Evolutionary conservation across 1,284 basidiomycete genomes (phyloP).

Genomic region (Rhodotorula sp.): DNA sequence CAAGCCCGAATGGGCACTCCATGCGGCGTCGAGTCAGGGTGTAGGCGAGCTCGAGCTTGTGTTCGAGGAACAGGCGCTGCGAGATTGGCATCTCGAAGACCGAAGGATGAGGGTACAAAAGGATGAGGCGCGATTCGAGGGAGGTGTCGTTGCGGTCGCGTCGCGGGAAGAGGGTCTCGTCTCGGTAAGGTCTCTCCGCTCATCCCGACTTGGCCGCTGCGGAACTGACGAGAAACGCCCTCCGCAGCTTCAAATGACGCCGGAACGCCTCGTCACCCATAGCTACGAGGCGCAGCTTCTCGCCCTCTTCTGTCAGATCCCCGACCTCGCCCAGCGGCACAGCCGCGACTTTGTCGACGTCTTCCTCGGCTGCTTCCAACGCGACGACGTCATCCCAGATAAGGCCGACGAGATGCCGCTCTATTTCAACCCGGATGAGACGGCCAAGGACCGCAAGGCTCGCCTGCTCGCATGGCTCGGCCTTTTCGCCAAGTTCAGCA

Average conservation of each 20-base stretch:
- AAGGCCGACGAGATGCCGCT: conserved; percentile 28
- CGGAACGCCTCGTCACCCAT: conserved; percentile 68
- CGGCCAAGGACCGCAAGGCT: conserved; percentile 49
- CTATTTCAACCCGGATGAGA: conserved; percentile 37
- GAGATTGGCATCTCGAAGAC: conserved; percentile 36
- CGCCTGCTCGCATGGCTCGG: conserved; percentile 71
- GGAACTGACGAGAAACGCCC: conserved; percentile 2
- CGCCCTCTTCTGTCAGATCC: conserved; percentile 62
- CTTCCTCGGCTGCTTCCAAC: conserved; percentile 62
- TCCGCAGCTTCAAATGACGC: conserved; percentile 59
- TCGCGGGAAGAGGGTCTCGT: conserved; percentile 8
- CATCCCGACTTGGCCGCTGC: not conserved
- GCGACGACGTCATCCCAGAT: conserved; percentile 36
- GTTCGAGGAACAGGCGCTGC: conserved; percentile 46
- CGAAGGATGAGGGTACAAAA: conserved; percentile 11
- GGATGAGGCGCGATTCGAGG: conserved; percentile 25
- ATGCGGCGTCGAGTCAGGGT: not conserved
- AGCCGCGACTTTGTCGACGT: conserved; percentile 75
- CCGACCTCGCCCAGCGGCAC: conserved; percentile 75
- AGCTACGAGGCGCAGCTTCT: conserved; percentile 81
- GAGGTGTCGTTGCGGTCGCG: conserved; percentile 24
- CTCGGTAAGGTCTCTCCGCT: conserved; percentile 23
- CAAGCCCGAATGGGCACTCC: conserved; percentile 35
- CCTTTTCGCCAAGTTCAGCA: conserved; percentile 83
- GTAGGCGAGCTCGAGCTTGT: conserved; percentile 16